Evolutionary conservation across 2,329 filamentous ascomycete genomes (phyloP).

Genomic region (Ceratocystis huliohia): DNA sequence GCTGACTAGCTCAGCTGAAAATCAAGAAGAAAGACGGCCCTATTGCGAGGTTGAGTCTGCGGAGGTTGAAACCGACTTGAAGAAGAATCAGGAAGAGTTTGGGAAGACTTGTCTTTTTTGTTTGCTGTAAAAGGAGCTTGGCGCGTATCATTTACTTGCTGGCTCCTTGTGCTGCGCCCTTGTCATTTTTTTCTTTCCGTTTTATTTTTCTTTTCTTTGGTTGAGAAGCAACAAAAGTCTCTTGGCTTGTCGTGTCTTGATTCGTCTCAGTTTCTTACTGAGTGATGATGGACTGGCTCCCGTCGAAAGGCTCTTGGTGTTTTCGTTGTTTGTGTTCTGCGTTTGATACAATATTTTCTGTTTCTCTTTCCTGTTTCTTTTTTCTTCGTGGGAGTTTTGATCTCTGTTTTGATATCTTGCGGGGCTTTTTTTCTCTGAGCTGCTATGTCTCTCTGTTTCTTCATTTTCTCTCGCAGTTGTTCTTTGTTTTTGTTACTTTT

Average conservation of each 20-base stretch:
- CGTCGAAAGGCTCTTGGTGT: slow-evolving; percentile 16
- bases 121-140: too few relatives aligned
- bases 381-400: slow-evolving; percentile 7
- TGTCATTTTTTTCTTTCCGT: slow-evolving; percentile 1
- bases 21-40: background rate
- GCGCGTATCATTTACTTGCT: too few relatives aligned
- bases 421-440: slow-evolving; percentile 11
- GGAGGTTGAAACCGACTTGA: slow-evolving; percentile 12
- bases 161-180: background rate
- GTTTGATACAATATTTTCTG: slow-evolving; percentile 19
- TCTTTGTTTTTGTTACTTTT: slow-evolving; percentile 3
- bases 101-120: slow-evolving; percentile 8
- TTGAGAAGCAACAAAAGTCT: too few relatives aligned
- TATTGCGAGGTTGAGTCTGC: background rate
- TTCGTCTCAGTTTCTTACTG: background rate
- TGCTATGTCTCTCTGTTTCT: slow-evolving; percentile 4
- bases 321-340: background rate
- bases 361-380: slow-evolving; percentile 25
- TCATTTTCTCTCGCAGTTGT: background rate
- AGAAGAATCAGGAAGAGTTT: slow-evolving; percentile 17
- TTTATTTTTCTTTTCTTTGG: background rate
- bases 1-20: background rate
- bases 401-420: slow-evolving; percentile 22
- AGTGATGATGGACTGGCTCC: too few relatives aligned
- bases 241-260: background rate